Percentiles rank a stretch among this genome's conserved stretches.
Evolutionary conservation across 257 asterid genomes (phyloP).

Genomic region (Ajuga chamaepitys): DNA sequence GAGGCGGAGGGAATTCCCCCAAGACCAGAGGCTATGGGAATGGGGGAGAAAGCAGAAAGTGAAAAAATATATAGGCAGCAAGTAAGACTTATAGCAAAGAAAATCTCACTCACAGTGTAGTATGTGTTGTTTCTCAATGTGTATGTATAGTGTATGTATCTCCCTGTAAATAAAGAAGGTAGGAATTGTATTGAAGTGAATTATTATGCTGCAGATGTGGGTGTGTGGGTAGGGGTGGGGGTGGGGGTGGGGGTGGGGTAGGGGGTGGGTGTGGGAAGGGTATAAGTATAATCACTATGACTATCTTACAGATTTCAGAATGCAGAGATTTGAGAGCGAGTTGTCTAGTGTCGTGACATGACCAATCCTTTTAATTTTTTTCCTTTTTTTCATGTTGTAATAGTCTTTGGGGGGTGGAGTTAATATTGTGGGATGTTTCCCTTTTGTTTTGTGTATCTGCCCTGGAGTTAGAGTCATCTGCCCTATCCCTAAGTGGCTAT

Average conservation of each 20-base stretch:
- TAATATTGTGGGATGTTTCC: slow-evolving; percentile 24
- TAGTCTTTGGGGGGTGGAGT: not conserved
- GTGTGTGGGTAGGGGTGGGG: slow-evolving; percentile 3
- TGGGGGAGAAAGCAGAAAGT: slow-evolving; percentile 59
- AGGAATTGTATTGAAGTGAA: slow-evolving; percentile 16
- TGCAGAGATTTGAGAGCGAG: slow-evolving; percentile 73
- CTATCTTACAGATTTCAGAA: slow-evolving; percentile 46
- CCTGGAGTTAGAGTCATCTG: slow-evolving; percentile 6
- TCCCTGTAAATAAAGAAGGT: not conserved
- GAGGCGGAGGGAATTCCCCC: slow-evolving; percentile 71
- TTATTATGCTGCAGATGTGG: slow-evolving; percentile 23
- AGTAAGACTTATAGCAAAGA: not conserved
- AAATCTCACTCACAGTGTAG: slow-evolving; percentile 14
- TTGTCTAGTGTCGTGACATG: slow-evolving; percentile 76
- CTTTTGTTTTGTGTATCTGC: slow-evolving; percentile 19
- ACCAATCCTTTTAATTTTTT: slow-evolving; percentile 46
- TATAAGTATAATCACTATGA: slow-evolving; percentile 51
- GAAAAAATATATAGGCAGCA: not conserved
- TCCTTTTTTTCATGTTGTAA: not conserved
- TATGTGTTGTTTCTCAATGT: not conserved
- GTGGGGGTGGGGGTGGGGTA: slow-evolving; percentile 1
- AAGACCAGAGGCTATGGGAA: slow-evolving; percentile 77
- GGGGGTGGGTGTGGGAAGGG: slow-evolving; percentile 9
- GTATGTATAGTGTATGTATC: not conserved
- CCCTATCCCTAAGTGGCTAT: slow-evolving; percentile 23